phyloP scores from a whole-genome alignment of 805 yeast genomes.

The Cyberlindnera suaveolens region DNA sequence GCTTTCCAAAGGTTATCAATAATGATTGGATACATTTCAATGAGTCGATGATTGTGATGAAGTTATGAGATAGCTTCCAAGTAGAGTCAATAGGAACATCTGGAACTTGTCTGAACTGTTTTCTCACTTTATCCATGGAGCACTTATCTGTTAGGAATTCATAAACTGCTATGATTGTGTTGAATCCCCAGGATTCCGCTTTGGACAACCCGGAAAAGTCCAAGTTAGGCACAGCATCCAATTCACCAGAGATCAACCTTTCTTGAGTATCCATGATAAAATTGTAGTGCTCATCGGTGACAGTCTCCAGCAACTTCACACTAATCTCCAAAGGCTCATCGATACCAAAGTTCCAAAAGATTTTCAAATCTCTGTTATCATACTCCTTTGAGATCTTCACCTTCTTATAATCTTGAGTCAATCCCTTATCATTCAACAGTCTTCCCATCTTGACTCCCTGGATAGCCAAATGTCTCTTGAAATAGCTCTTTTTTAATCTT shows the following conservation, averaged over 20 bases:
- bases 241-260: slow-evolving; percentile 9
- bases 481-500: slow-evolving; percentile 42
- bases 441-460: slow-evolving; percentile 25
- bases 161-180: slow-evolving; percentile 4
- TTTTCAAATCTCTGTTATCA: slow-evolving; percentile 58
- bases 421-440: slow-evolving; percentile 24
- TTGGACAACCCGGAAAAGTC: slow-evolving; percentile 9
- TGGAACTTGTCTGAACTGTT: slow-evolving; percentile 8
- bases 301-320: slow-evolving; percentile 6
- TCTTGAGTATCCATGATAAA: slow-evolving; percentile 11
- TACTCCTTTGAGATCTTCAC: slow-evolving; percentile 7
- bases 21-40: slow-evolving; percentile 16
- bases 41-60: slow-evolving; percentile 13
- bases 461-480: slow-evolving; percentile 20
- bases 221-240: slow-evolving; percentile 1
- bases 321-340: slow-evolving; percentile 23
- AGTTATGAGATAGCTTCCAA: slow-evolving; percentile 18
- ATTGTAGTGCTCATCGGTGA: slow-evolving; percentile 11
- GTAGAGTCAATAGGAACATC: slow-evolving; percentile 7
- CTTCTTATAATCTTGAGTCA: slow-evolving; percentile 25
- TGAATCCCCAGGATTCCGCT: slow-evolving; percentile 20
- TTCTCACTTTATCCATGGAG: background rate
- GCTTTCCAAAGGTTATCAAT: slow-evolving; percentile 2
- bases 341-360: slow-evolving; percentile 47
- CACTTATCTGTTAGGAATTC: slow-evolving; percentile 6